These are phyloP conservation scores for Apiotrichum gracile DNA, from an alignment of 1,284 basidiomycete species.

Conservation along the genomic window DNA sequence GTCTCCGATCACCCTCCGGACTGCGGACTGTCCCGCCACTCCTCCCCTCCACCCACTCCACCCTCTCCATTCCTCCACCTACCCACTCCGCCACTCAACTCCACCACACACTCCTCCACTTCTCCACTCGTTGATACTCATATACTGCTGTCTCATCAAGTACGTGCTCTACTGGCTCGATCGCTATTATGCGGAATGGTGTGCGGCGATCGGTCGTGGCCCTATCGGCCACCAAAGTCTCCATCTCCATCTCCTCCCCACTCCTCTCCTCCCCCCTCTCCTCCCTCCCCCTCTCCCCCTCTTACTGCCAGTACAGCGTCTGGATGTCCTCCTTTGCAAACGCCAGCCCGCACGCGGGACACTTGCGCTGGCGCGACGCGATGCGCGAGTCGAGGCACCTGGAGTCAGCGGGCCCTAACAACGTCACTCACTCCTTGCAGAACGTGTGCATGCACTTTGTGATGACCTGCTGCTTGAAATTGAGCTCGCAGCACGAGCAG, in stretches of 20 bases:
- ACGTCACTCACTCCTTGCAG: constrained; percentile 53
- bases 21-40: no score
- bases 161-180: no score
- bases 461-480: constrained; percentile 80
- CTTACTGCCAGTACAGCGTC: constrained; percentile 72
- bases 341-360: constrained; percentile 78
- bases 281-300: not conserved
- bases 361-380: constrained; percentile 87
- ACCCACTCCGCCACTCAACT: no score
- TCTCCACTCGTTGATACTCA: no score
- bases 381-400: constrained; percentile 77
- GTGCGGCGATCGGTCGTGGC: no score
- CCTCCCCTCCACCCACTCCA: no score
- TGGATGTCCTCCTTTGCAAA: constrained; percentile 87
- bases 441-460: constrained; percentile 83
- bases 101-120: no score
- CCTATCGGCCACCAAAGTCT: no score
- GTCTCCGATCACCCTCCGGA: no score
- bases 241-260: not conserved
- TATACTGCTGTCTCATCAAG: not conserved
- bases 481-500: constrained; percentile 83
- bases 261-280: not conserved
- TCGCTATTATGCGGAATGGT: no score
- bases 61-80: not conserved
- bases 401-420: constrained; percentile 5